Evolutionary conservation across 2,329 filamentous ascomycete species (phyloP), one percentile per base, ranked within the genome.

Genomic region (Boeremia exigua): DNA sequence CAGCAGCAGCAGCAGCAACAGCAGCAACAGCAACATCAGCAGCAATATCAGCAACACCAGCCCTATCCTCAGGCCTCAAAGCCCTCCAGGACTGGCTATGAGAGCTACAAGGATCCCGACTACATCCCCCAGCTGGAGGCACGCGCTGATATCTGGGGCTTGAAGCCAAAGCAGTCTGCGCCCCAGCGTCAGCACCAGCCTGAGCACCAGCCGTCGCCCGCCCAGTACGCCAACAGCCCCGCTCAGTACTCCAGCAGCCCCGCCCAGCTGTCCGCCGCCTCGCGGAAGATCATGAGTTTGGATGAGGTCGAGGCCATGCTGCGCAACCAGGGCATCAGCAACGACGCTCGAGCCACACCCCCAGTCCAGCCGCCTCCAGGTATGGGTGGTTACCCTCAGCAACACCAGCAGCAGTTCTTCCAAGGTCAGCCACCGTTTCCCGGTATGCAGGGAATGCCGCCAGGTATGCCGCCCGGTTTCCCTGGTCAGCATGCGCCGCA

Each of bases 241-340:
- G 49, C 36, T 8, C 55, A 42, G 32, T 58, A 54, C 42, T 53
- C 55, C 10, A 46, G 67, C 73, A 61, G 59, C 34, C 51, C 61
- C 17, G 56, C 63, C 12, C 63, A 63, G 32, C 49, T 61, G 2
- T 66, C 72, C 25, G 63, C 66, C 33, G 58, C 56, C 8, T 63
- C 76, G 5, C 87, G 87, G 69, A 97, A 93, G 80, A 88, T 97
- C 78, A 88, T 99, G 89, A 98, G 92, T 68, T 77, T 99, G 69
- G 95, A 98, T 74, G 95, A 99, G 79, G 93, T 99, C 17, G 95
- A 99, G 78, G 94, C 94, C 49, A 88, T 92, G 61, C 93, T 99
- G 88, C 86, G 90, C 57, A 82, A 85, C 30, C 88, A 93, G 64
- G 78, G 85, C 29, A 84, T 85, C 19, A 58, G 60, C 27, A 56